Evolutionary conservation across 306 rosid species (phyloP).

Genomic region (Quercus berberidifolia): DNA sequence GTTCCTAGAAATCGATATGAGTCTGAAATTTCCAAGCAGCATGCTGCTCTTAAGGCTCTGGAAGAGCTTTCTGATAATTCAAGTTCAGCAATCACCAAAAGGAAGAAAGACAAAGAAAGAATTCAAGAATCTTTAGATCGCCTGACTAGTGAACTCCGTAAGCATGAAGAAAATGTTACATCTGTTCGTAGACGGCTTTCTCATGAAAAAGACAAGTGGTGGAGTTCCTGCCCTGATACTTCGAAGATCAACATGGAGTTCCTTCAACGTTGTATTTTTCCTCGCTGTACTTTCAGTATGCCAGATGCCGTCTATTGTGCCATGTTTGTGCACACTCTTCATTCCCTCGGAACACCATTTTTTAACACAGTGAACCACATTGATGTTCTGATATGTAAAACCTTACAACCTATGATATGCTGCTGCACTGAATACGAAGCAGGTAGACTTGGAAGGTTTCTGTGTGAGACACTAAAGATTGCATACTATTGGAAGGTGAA

Average conservation of each 20-base stretch:
- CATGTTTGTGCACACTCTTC: slow-evolving; percentile 93
- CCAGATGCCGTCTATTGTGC: slow-evolving; percentile 99
- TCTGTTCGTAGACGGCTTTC: slow-evolving; percentile 84
- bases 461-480: slow-evolving; percentile 87
- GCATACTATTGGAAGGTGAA: slow-evolving; percentile 97
- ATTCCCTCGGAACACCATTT: slow-evolving; percentile 98
- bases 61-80: slow-evolving; percentile 98
- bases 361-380: slow-evolving; percentile 98
- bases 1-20: slow-evolving; percentile 90
- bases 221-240: slow-evolving; percentile 95
- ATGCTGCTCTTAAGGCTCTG: slow-evolving; percentile 79
- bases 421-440: slow-evolving; percentile 98
- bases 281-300: slow-evolving; percentile 99
- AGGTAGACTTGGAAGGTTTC: slow-evolving; percentile 95
- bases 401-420: slow-evolving; percentile 98
- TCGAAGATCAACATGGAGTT: slow-evolving; percentile 97
- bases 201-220: slow-evolving; percentile 91
- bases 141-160: slow-evolving; percentile 65
- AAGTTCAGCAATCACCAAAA: slow-evolving; percentile 87
- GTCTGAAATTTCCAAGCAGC: slow-evolving; percentile 85
- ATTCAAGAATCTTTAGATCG: slow-evolving; percentile 96
- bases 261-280: slow-evolving; percentile 98
- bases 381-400: slow-evolving; percentile 91
- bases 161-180: slow-evolving; percentile 87
- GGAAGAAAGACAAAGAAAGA: slow-evolving; percentile 98